A percentile compares a stretch with the other conserved stretches of the same genome.
Evolutionary conservation across 345 rosid species (phyloP).

Genomic region (Lumnitzera littorea): DNA sequence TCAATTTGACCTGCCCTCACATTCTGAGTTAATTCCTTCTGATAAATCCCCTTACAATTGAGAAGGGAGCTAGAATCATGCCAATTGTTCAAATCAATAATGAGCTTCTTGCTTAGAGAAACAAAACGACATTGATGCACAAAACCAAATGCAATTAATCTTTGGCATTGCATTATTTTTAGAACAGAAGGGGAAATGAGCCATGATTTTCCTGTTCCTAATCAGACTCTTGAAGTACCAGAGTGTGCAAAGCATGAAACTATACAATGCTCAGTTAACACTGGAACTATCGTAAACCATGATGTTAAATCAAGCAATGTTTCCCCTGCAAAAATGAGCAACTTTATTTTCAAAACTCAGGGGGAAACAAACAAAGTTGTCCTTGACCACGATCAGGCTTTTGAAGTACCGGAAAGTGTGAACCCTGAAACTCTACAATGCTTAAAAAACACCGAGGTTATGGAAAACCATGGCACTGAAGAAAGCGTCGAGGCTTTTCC

Average conservation of each 20-base stretch:
- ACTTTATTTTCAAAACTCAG: slow-evolving; percentile 4
- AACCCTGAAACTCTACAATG: slow-evolving; percentile 34
- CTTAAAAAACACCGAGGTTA: slow-evolving; percentile 18
- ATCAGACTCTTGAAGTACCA: slow-evolving; percentile 1
- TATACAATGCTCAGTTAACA: not conserved
- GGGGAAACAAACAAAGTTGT: slow-evolving; percentile 20
- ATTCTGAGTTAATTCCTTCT: slow-evolving; percentile 35
- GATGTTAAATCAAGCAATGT: too few species aligned
- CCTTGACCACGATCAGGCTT: slow-evolving; percentile 19
- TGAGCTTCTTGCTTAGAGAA: slow-evolving; percentile 1
- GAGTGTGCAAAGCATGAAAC: not conserved
- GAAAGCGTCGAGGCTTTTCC: slow-evolving; percentile 35
- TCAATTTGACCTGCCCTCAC: slow-evolving; percentile 43
- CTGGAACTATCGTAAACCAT: too few species aligned
- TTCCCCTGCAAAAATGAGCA: not conserved
- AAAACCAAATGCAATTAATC: not conserved
- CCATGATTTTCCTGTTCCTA: not conserved
- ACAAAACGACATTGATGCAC: not conserved
- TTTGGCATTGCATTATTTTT: slow-evolving; percentile 16
- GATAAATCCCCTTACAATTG: slow-evolving; percentile 33
- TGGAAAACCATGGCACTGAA: slow-evolving; percentile 14
- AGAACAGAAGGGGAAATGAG: slow-evolving; percentile 22
- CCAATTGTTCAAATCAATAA: not conserved
- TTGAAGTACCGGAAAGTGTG: slow-evolving; percentile 25
- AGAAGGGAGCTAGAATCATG: slow-evolving; percentile 6